A percentile compares a stretch with the other conserved stretches of the same genome.
phyloP scores from a whole-genome alignment of 2,329 filamentous ascomycete species.

The Orbilia quercus region DNA sequence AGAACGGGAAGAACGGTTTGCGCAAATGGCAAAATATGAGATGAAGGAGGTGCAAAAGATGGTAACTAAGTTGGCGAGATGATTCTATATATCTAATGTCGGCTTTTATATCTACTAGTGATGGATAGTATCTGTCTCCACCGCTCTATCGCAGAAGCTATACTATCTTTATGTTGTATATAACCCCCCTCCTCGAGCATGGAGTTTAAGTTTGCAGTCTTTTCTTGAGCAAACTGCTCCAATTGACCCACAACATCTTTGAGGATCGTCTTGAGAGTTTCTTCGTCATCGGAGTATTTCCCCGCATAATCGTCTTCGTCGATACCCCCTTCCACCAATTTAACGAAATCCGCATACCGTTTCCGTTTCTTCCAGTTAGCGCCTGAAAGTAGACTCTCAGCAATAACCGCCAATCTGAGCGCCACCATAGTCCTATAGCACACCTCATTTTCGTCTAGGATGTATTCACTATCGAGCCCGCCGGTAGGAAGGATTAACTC shows the following conservation, averaged over 20 bases:
- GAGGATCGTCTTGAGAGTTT: conserved; percentile 6
- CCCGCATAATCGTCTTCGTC: conserved; percentile 48
- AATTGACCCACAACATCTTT: conserved; percentile 11
- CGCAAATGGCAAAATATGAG: conserved; percentile 8
- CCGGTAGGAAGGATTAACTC: conserved; percentile 34
- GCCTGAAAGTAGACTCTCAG: neutral
- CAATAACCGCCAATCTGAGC: conserved; percentile 31
- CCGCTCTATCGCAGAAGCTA: conserved; percentile 25
- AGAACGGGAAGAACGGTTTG: conserved; percentile 6
- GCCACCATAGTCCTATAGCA: conserved; percentile 47
- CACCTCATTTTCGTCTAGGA: conserved; percentile 18
- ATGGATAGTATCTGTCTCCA: conserved; percentile 28
- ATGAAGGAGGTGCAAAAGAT: conserved; percentile 6
- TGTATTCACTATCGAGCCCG: conserved; percentile 27
- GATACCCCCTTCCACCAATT: conserved; percentile 38
- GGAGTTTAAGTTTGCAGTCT: neutral
- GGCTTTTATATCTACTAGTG: conserved; percentile 6
- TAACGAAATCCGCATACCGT: conserved; percentile 36
- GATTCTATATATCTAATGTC: neutral
- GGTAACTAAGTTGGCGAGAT: conserved; percentile 21
- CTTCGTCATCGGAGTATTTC: conserved; percentile 24
- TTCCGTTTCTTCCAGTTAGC: neutral
- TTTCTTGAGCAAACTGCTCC: conserved; percentile 13
- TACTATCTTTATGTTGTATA: conserved; percentile 11
- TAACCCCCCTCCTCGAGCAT: conserved; percentile 11